Conservation (phyloP, 73 alveolate species). For the Tetrahymena borealis region DNA sequence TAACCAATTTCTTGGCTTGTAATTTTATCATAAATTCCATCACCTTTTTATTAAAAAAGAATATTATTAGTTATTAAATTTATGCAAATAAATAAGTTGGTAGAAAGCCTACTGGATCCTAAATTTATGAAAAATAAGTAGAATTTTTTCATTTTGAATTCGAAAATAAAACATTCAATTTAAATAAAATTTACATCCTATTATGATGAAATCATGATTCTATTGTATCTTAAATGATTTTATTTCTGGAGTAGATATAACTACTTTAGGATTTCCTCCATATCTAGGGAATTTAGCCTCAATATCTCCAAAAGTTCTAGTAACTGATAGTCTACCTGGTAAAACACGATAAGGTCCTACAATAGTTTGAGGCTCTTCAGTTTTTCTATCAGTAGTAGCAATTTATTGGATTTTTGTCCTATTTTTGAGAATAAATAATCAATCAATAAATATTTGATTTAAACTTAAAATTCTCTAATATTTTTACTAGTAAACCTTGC, state of each 20-base stretch:
- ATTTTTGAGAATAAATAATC: not conserved
- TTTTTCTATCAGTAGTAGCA: not conserved
- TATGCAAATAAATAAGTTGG: too few relatives aligned
- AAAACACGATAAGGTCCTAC: conserved; percentile 80
- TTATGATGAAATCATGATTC: conserved; percentile 58
- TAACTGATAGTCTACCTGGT: conserved; percentile 90
- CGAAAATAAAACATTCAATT: not conserved
- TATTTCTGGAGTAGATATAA: conserved; percentile 87
- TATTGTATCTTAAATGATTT: conserved; percentile 65
- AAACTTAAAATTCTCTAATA: conserved; percentile 39
- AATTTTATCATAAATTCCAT: conserved; percentile 95
- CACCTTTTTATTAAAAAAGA: conserved; percentile 50
- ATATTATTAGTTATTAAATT: too few relatives aligned
- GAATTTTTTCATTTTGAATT: too few relatives aligned
- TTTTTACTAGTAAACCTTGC: conserved; percentile 64
- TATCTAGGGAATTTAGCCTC: conserved; percentile 83
- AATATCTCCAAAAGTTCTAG: conserved; percentile 94
- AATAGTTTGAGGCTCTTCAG: conserved; percentile 6
- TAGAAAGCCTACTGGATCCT: too few relatives aligned
- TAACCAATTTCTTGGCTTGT: conserved; percentile 83
- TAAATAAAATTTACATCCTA: conserved; percentile 46
- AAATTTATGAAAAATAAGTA: too few relatives aligned
- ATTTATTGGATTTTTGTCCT: not conserved
- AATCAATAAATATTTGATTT: not conserved
- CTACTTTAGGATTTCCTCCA: conserved; percentile 97